Evolutionary conservation across 2,329 filamentous ascomycete genomes (phyloP).

Genomic region (Colletotrichum cordylinicola): DNA sequence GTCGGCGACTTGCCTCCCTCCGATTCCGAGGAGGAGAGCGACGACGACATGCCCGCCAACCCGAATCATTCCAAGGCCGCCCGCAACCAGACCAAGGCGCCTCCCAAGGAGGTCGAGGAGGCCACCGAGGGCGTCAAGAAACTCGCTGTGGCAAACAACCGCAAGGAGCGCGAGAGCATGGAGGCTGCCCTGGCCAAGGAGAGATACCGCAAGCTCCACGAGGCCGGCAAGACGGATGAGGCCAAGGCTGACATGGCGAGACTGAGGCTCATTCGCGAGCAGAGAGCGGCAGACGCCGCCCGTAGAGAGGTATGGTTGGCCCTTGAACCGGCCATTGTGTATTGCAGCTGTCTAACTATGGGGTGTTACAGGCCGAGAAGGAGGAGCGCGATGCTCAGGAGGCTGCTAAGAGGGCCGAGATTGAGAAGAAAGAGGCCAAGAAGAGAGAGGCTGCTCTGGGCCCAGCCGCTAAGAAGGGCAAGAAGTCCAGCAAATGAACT

Average conservation of each 20-base stretch:
- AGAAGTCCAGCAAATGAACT: slow-evolving; percentile 40
- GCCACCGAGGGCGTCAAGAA: slow-evolving; percentile 63
- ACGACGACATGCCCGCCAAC: slow-evolving; percentile 79
- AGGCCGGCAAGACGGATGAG: slow-evolving; percentile 96
- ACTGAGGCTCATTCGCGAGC: slow-evolving; percentile 81
- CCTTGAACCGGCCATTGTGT: not conserved
- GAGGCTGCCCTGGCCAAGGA: slow-evolving; percentile 90
- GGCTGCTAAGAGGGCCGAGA: slow-evolving; percentile 52
- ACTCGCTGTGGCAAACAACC: slow-evolving; percentile 50
- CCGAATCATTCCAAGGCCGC: slow-evolving; percentile 87
- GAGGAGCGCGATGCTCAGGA: slow-evolving; percentile 62
- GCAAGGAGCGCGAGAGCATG: slow-evolving; percentile 72
- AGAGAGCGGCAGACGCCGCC: slow-evolving; percentile 82
- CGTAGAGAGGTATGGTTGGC: slow-evolving; percentile 73
- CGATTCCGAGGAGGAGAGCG: slow-evolving; percentile 65
- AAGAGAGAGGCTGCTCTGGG: slow-evolving; percentile 58
- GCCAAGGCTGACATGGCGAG: slow-evolving; percentile 88
- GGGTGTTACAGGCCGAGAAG: slow-evolving; percentile 55
- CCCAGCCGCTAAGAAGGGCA: slow-evolving; percentile 44
- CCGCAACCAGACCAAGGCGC: slow-evolving; percentile 60
- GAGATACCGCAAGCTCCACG: slow-evolving; percentile 88
- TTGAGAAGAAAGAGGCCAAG: slow-evolving; percentile 62
- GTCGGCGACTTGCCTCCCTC: slow-evolving; percentile 86
- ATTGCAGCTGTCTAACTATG: not conserved
- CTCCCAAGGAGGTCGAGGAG: slow-evolving; percentile 49